A percentile compares a stretch with the other conserved stretches of the same genome.
These are phyloP conservation scores for Neonothopanus nambi DNA, from an alignment of 1,284 basidiomycete genomes.

Conservation along the genomic window DNA sequence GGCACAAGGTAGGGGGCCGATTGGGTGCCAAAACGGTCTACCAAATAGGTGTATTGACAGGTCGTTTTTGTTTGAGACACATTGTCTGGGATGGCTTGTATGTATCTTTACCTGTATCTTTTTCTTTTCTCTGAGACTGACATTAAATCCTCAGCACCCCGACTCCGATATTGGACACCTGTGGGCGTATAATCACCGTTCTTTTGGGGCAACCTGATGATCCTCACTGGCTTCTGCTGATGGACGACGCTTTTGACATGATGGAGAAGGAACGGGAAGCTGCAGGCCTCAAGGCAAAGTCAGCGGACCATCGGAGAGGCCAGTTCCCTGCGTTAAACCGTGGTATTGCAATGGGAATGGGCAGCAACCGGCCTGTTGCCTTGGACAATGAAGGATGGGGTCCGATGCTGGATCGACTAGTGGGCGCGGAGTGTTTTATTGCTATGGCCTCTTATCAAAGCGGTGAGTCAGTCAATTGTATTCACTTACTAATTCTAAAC, in stretches of 20 bases:
- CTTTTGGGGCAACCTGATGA: not conserved
- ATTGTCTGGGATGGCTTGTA: too few species aligned
- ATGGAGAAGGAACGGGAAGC: too few species aligned
- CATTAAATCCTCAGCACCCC: too few species aligned
- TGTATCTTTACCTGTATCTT: too few species aligned
- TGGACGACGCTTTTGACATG: not conserved
- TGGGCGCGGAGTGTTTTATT: not conserved
- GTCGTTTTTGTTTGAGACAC: too few species aligned
- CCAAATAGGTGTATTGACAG: too few species aligned
- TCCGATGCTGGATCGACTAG: not conserved
- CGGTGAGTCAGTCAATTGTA: not conserved
- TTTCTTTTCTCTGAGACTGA: too few species aligned
- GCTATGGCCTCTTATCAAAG: not conserved
- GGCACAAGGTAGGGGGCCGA: too few species aligned
- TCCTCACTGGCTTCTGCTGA: not conserved
- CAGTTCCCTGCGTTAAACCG: constrained; percentile 1
- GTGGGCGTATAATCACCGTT: not conserved
- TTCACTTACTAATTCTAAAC: not conserved
- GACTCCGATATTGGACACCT: not conserved
- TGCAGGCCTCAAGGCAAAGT: too few species aligned
- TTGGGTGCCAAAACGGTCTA: too few species aligned
- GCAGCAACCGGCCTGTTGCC: not conserved
- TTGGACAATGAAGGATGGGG: not conserved
- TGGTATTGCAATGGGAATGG: not conserved
- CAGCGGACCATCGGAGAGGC: not conserved